These are phyloP conservation scores for Aspergillus panamensis DNA, from an alignment of 495 filamentous ascomycete species.

Conservation along the genomic window DNA sequence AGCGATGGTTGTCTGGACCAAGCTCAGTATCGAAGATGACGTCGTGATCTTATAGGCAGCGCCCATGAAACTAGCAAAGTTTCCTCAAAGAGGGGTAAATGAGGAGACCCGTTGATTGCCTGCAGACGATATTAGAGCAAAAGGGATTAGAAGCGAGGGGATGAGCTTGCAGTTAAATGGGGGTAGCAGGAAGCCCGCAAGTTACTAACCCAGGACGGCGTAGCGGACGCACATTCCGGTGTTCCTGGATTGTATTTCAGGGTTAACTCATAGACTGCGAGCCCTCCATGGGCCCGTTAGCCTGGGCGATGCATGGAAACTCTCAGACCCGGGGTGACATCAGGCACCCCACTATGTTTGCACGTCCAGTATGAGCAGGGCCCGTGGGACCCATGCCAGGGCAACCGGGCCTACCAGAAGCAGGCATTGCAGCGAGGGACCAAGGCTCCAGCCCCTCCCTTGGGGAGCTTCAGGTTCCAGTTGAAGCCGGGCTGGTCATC, in stretches of 20 bases:
- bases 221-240: conserved; percentile 2
- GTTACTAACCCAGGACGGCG: conserved; percentile 9
- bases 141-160: neutral
- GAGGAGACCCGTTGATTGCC: conserved; percentile 6
- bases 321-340: conserved; percentile 8
- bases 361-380: neutral
- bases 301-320: neutral
- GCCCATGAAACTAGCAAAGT: neutral
- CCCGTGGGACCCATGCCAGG: conserved; percentile 2
- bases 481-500: neutral
- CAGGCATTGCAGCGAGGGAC: neutral
- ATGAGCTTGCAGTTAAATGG: neutral
- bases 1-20: too few relatives aligned
- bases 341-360: neutral
- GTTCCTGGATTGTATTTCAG: conserved; percentile 1
- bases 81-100: conserved; percentile 14
- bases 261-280: neutral
- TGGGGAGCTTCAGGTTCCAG: neutral
- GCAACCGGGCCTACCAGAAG: conserved; percentile 5
- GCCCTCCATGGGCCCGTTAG: neutral
- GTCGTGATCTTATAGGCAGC: conserved; percentile 1
- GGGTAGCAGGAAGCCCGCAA: conserved; percentile 3
- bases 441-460: neutral
- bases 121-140: conserved; percentile 5
- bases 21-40: neutral